These are phyloP conservation scores for Xylaria sp. DNA, from an alignment of 2,329 filamentous ascomycete genomes.

Conservation along the genomic window DNA sequence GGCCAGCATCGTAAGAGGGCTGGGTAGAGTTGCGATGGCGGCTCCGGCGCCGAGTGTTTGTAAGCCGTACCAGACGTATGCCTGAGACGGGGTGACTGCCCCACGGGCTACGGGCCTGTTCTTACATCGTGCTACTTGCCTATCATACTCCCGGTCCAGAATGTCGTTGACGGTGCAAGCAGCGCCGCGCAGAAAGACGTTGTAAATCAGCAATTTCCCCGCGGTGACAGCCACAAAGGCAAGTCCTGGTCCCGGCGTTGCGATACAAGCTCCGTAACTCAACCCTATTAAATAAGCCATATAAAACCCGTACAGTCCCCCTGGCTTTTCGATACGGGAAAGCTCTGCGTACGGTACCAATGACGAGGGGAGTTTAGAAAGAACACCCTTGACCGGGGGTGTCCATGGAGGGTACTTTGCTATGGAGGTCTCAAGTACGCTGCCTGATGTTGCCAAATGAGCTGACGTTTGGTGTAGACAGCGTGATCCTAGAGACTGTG, in stretches of 20 bases:
- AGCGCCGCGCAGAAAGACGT: constrained; percentile 60
- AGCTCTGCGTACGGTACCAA: constrained; percentile 42
- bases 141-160: constrained; percentile 65
- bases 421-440: not conserved
- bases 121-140: constrained; percentile 61
- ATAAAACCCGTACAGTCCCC: constrained; percentile 42
- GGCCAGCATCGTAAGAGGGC: constrained; percentile 54
- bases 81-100: constrained; percentile 52
- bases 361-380: constrained; percentile 35
- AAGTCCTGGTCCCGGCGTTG: constrained; percentile 12
- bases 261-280: constrained; percentile 37
- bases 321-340: constrained; percentile 41
- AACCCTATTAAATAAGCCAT: constrained; percentile 42
- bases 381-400: constrained; percentile 35
- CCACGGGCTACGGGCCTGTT: constrained; percentile 63
- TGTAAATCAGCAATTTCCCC: constrained; percentile 35
- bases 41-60: constrained; percentile 50
- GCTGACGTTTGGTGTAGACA: constrained; percentile 6
- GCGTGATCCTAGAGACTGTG: not conserved
- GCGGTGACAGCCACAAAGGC: constrained; percentile 23
- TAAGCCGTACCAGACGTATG: constrained; percentile 55
- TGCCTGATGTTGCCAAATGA: not conserved
- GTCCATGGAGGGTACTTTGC: constrained; percentile 31
- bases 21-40: constrained; percentile 55
- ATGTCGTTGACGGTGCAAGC: constrained; percentile 67